Evolutionary conservation across 768 basidiomycete genomes (phyloP).

Genomic region (Fomitopsis pulvina): DNA sequence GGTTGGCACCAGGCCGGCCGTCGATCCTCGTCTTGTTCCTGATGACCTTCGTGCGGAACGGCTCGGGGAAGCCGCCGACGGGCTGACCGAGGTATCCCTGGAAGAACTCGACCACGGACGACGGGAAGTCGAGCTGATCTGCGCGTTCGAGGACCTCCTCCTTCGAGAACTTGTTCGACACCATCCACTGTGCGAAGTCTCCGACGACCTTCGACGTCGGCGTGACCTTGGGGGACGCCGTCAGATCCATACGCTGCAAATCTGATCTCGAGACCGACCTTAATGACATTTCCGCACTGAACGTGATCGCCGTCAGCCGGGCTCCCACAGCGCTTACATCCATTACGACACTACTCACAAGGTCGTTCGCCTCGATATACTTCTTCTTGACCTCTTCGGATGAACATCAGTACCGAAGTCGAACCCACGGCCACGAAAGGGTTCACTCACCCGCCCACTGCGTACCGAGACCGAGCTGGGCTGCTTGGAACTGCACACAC

Average conservation of each 20-base stretch:
- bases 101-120: conserved; percentile 97
- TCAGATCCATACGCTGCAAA: conserved; percentile 1
- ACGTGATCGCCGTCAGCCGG: neutral
- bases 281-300: conserved; percentile 95
- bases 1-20: conserved; percentile 82
- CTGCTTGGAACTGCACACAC: conserved; percentile 83
- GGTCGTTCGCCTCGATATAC: conserved; percentile 95
- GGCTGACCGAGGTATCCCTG: conserved; percentile 98
- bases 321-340: neutral
- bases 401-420: neutral
- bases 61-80: conserved; percentile 98
- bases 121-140: conserved; percentile 93
- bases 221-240: conserved; percentile 61
- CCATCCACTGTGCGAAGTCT: conserved; percentile 99
- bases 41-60: conserved; percentile 85
- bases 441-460: conserved; percentile 80
- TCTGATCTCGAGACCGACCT: conserved; percentile 36
- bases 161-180: conserved; percentile 85
- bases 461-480: conserved; percentile 92
- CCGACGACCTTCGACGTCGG: conserved; percentile 99
- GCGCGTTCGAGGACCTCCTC: conserved; percentile 82
- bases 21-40: conserved; percentile 92
- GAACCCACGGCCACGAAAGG: neutral
- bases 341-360: conserved; percentile 44
- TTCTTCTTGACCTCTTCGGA: conserved; percentile 88